These are phyloP conservation scores for Paratinospora sagittata DNA, from an alignment of 164 flowering plant genomes.

Conservation along the genomic window DNA sequence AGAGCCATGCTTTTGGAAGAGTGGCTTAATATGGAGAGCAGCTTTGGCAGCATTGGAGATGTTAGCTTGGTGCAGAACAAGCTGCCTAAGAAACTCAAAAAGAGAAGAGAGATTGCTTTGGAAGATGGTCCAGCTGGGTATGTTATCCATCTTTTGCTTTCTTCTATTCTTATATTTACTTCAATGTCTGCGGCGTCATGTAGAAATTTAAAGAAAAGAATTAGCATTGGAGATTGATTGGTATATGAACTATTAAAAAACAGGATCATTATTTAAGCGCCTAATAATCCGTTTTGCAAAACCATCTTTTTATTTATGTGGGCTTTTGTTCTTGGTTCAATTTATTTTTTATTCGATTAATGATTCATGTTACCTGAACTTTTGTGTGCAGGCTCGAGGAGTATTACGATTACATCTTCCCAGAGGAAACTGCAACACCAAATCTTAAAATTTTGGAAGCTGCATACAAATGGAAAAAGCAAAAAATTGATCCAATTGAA, in stretches of 20 bases:
- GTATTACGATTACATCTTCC: too few species aligned
- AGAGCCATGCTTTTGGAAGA: slow-evolving; percentile 90
- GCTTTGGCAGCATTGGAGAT: slow-evolving; percentile 70
- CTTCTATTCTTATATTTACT: background rate
- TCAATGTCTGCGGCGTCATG: background rate
- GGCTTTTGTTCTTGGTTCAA: background rate
- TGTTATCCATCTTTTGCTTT: too few species aligned
- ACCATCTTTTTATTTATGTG: background rate
- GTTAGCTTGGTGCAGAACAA: slow-evolving; percentile 60
- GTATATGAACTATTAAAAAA: background rate
- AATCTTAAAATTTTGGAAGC: too few species aligned
- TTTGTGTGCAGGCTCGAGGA: background rate
- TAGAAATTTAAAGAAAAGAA: background rate
- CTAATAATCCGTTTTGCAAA: background rate
- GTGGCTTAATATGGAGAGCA: slow-evolving; percentile 69
- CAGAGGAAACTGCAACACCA: too few species aligned
- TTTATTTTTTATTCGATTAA: background rate
- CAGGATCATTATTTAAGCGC: background rate
- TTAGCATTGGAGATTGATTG: background rate
- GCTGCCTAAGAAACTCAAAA: slow-evolving; percentile 86
- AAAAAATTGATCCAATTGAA: too few species aligned
- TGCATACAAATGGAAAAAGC: too few species aligned
- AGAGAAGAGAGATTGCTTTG: slow-evolving; percentile 48
- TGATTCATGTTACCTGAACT: background rate
- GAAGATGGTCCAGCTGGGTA: slow-evolving; percentile 78